Percentiles rank a stretch among this genome's conserved stretches.
Evolutionary conservation across 345 rosid species (phyloP).

Genomic region (Jatropha curcas): DNA sequence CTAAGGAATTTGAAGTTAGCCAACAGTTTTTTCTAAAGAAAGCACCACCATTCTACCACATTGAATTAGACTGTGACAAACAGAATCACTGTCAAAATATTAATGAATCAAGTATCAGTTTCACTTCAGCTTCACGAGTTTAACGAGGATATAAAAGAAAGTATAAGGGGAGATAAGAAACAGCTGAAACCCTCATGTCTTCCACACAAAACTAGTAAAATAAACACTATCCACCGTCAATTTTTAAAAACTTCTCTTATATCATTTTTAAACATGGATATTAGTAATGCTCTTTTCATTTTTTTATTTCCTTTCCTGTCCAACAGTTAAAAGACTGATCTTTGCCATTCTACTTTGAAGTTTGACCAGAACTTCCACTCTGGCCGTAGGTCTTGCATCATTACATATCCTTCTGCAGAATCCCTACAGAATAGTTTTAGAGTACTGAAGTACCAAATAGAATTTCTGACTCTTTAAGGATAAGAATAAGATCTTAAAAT

Average conservation of each 20-base stretch:
- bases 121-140: background rate
- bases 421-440: background rate
- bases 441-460: background rate
- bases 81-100: background rate
- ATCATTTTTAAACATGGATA: background rate
- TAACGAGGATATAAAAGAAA: background rate
- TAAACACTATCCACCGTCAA: background rate
- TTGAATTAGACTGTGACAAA: background rate
- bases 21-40: background rate
- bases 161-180: background rate
- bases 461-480: background rate
- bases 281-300: background rate
- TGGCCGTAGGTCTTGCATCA: background rate
- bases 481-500: background rate
- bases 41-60: background rate
- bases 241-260: background rate
- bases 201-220: background rate
- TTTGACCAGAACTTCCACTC: background rate
- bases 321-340: background rate
- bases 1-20: background rate
- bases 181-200: background rate
- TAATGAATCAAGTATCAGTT: background rate
- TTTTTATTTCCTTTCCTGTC: background rate
- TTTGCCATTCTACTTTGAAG: background rate
- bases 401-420: background rate